Percentiles rank a stretch among this genome's conserved stretches.
Evolutionary conservation across 106 monocot genomes (phyloP).

Genomic region (Amphibolis antarctica): DNA sequence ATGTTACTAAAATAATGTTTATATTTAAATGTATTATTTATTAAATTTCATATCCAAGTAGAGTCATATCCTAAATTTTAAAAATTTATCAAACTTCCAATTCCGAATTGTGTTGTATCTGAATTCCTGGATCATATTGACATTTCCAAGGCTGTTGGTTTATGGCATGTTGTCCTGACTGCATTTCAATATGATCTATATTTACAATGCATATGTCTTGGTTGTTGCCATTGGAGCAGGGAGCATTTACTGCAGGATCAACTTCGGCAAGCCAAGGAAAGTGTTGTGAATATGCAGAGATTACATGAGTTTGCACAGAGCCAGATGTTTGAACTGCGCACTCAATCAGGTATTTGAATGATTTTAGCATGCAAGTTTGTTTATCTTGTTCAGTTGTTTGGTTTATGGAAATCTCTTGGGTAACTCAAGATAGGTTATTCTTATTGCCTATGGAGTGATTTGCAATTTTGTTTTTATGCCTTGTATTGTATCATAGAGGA

Average conservation of each 20-base stretch:
- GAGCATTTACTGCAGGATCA: constrained; percentile 84
- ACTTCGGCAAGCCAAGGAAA: constrained; percentile 83
- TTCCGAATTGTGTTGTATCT: no score
- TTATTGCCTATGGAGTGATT: neutral
- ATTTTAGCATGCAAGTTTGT: neutral
- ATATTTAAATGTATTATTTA: no score
- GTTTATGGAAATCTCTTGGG: neutral
- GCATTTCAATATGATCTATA: no score
- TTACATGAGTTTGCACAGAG: constrained; percentile 89
- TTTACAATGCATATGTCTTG: neutral
- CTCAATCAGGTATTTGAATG: constrained; percentile 63
- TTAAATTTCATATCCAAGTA: no score
- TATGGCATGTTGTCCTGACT: neutral
- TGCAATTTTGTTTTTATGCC: neutral
- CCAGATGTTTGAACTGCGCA: constrained; percentile 84
- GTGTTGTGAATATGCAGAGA: constrained; percentile 90
- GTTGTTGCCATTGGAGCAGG: constrained; percentile 27
- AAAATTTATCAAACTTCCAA: no score
- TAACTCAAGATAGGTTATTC: neutral
- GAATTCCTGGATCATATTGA: no score
- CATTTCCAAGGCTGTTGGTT: no score
- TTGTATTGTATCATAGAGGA: constrained; percentile 45
- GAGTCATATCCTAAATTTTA: no score
- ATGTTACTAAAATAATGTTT: no score
- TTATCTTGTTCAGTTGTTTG: neutral